phyloP scores from a whole-genome alignment of 108 stramenopile genomes.

The Cyclostephanos invisitatus region DNA sequence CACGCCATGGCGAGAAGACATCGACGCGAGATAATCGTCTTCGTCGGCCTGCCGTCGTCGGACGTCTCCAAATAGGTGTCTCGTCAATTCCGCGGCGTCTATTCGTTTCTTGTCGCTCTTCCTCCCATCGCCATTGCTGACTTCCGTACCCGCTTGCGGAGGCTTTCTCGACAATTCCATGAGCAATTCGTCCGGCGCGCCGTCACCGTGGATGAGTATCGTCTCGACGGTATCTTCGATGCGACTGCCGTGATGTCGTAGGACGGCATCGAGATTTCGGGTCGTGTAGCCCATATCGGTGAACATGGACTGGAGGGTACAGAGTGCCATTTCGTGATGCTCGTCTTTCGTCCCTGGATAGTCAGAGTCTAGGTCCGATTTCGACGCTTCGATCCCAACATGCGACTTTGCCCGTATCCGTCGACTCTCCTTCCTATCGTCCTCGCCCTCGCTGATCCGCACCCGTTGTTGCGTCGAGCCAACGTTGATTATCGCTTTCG shows the following conservation, averaged over 20 bases:
- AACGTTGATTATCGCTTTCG: too few relatives aligned
- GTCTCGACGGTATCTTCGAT: constrained; percentile 83
- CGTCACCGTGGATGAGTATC: constrained; percentile 61
- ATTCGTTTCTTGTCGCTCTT: background rate
- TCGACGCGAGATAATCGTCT: background rate
- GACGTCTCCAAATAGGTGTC: constrained; percentile 52
- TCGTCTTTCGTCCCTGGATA: too few relatives aligned
- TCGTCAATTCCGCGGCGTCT: constrained; percentile 61
- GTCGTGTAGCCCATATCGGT: constrained; percentile 59
- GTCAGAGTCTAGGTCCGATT: too few relatives aligned
- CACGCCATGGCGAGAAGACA: background rate
- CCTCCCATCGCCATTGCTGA: background rate
- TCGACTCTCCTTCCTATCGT: too few relatives aligned
- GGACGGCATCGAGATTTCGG: constrained; percentile 65
- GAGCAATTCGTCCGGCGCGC: constrained; percentile 59
- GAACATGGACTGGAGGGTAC: constrained; percentile 83
- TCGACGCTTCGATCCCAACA: too few relatives aligned
- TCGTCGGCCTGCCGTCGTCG: constrained; percentile 16
- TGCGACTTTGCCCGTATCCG: too few relatives aligned
- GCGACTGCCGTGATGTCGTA: constrained; percentile 77
- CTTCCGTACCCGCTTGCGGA: background rate
- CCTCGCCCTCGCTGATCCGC: too few relatives aligned
- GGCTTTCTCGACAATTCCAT: constrained; percentile 44
- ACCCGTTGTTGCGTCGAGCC: too few relatives aligned
- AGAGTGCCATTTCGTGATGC: constrained; percentile 72